Percentiles rank a stretch among this genome's conserved stretches.
Conservation (phyloP, 2,329 filamentous ascomycete genomes). For the Stromatinia cepivora region DNA sequence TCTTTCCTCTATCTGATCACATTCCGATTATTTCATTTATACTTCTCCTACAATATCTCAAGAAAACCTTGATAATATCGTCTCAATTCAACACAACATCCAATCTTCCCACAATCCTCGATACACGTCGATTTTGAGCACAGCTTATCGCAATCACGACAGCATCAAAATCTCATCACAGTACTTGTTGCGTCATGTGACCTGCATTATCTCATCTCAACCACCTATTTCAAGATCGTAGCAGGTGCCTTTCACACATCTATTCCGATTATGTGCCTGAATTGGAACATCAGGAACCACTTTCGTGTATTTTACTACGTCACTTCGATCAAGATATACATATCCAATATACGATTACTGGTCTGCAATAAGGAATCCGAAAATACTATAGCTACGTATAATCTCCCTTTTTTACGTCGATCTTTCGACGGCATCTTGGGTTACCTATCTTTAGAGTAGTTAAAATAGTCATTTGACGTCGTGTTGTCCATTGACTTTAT, state of each 20-base stretch:
- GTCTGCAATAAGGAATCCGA: neutral
- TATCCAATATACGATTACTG: neutral
- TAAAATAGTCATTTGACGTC: neutral
- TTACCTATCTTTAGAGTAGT: neutral
- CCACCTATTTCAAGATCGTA: neutral
- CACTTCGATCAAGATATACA: neutral
- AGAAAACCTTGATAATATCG: conserved; percentile 8
- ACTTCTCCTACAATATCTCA: neutral
- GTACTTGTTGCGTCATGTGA: neutral
- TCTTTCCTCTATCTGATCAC: neutral
- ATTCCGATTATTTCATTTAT: neutral
- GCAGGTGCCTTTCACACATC: neutral
- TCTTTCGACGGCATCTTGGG: neutral
- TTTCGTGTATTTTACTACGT: neutral
- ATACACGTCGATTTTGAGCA: neutral
- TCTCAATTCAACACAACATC: neutral
- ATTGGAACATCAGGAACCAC: neutral
- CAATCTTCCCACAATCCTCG: neutral
- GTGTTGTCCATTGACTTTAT: neutral
- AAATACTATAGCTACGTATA: neutral
- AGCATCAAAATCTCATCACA: conserved; percentile 6
- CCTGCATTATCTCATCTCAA: conserved; percentile 8
- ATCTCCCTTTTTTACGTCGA: neutral
- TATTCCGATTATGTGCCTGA: neutral
- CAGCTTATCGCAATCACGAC: neutral